Base-by-base conservation (phyloP, 257 asterid genomes). In the Solanum virginianum region DNA sequence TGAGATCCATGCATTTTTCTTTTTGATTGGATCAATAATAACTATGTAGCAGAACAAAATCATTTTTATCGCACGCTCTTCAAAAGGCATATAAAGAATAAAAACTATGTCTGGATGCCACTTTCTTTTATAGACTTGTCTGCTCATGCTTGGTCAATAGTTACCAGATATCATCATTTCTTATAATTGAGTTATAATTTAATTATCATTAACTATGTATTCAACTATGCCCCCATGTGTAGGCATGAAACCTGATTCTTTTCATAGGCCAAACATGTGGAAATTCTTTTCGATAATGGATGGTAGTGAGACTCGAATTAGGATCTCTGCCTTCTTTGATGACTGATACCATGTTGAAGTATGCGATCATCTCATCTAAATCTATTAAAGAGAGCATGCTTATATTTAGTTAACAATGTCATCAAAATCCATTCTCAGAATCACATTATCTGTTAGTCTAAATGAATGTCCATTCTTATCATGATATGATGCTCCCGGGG, bases 401-500 rank as follows among this genome's bases (percentile, higher is more conserved):
- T 47, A 18, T 41, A 39, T 41, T 39, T 70, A 70, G 18, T 41
- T 41, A 41, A 70, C 80, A 41, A 70, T 70, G 80, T 70, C 9
- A 39, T 70, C 80, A 41, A 10, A 10, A 39, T 70, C 55, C 80
- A 53, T 79, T 29, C 66, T 53, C 17, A 79, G 49, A 53, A 79
- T 53, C 65, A 79, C 49, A 26, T 79, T 18, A 12, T 29, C 49
- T 79, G 49, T 53, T 53, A 29, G 81, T 22, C 66, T 79, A 79
- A 79, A 29, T 53, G 49, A 18, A 29, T 51, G 84, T 12, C 54
- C n/a, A 41, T 57, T 49, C 86, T 54, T 81, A 18, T 84, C 92
- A 93, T 97, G 95, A 86, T 84, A 88, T 84, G 79, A 89, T 85
- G 83, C 88, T 83, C 84, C 87, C 62, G 94, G 88, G 84, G 97